These are phyloP conservation scores for Boletus speciosus DNA, from an alignment of 768 basidiomycete genomes.

Conservation along the genomic window DNA sequence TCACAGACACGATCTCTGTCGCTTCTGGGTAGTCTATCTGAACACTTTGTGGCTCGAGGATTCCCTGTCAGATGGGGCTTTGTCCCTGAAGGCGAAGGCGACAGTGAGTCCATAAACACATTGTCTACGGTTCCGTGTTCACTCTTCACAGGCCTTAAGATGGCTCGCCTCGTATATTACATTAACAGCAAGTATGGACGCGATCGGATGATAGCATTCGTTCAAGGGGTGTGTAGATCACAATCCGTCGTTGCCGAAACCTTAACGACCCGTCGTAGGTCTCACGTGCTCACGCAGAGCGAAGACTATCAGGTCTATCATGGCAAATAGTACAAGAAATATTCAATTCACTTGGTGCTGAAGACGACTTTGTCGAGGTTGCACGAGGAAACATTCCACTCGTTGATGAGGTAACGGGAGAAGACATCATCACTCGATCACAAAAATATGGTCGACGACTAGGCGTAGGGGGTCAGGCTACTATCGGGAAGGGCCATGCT, in stretches of 20 bases:
- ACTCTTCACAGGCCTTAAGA: constrained; percentile 47
- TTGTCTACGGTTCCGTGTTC: neutral
- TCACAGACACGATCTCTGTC: constrained; percentile 56
- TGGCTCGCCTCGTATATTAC: constrained; percentile 73
- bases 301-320: constrained; percentile 34
- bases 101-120: constrained; percentile 29
- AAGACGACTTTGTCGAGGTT: constrained; percentile 41
- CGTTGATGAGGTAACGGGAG: constrained; percentile 26
- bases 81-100: constrained; percentile 58
- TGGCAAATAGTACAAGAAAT: constrained; percentile 41
- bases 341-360: constrained; percentile 37
- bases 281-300: constrained; percentile 33
- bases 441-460: constrained; percentile 58
- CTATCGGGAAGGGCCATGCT: constrained; percentile 53
- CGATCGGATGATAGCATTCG: constrained; percentile 57
- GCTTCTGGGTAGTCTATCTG: constrained; percentile 62
- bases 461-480: constrained; percentile 38
- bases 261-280: constrained; percentile 30
- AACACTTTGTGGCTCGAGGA: constrained; percentile 65
- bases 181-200: constrained; percentile 61
- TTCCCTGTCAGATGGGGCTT: constrained; percentile 84
- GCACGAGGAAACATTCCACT: constrained; percentile 26
- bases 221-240: constrained; percentile 43
- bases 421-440: constrained; percentile 42
- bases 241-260: neutral